phyloP scores from a whole-genome alignment of 371 early-diverging fungal species.

The Mortierella sp. region DNA sequence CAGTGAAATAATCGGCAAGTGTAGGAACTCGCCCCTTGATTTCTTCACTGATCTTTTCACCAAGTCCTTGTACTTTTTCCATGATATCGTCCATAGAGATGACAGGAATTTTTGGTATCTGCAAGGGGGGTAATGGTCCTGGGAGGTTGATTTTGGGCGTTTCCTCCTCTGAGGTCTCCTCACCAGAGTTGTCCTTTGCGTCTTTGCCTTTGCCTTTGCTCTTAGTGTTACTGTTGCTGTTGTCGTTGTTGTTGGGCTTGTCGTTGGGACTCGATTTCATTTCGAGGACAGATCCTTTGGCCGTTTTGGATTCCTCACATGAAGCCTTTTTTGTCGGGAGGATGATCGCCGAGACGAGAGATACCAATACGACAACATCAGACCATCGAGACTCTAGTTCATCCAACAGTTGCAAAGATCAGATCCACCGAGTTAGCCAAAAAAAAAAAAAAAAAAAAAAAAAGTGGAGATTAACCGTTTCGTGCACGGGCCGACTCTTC shows the following conservation, averaged over 20 bases:
- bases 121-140: constrained; percentile 40
- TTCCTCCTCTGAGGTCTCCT: neutral
- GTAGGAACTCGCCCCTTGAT: constrained; percentile 50
- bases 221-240: neutral
- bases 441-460: neutral
- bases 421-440: neutral
- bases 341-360: constrained; percentile 29
- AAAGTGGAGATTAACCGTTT: neutral
- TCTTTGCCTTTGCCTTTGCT: constrained; percentile 8
- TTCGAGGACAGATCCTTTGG: constrained; percentile 19
- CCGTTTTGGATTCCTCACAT: constrained; percentile 25
- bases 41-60: constrained; percentile 42
- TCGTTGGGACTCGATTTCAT: constrained; percentile 21
- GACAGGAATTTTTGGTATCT: constrained; percentile 33
- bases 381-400: constrained; percentile 48
- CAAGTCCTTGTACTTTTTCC: constrained; percentile 36
- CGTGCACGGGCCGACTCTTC: neutral
- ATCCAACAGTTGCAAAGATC: neutral
- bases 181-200: neutral
- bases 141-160: constrained; percentile 32
- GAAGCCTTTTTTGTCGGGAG: constrained; percentile 17
- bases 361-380: constrained; percentile 20
- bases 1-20: constrained; percentile 40
- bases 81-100: constrained; percentile 39
- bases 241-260: neutral